Base-by-base conservation (phyloP, 352 stramenopile genomes). In the Phytopythium ostracodes region DNA sequence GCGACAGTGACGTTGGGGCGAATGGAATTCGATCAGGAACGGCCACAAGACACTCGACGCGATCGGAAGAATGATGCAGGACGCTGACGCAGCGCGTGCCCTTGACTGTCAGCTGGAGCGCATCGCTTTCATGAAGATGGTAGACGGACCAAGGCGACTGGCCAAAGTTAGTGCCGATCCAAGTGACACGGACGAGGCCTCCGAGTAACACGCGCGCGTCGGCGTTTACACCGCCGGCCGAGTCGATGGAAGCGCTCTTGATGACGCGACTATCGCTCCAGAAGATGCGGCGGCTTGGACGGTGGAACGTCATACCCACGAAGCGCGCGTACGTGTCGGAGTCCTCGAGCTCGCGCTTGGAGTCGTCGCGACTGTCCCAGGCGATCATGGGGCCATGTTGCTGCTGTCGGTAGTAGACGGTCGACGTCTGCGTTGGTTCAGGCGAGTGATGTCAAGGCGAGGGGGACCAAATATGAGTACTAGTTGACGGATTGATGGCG, bases 391-490 rank as follows among this genome's bases (percentile, higher is more conserved):
- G 76, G 27, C 77, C 83, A 35, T 66, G 71, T 20, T 55, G 73
- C 24, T 75, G 68, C 50, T 84, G 71, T 33, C 72, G 81, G 55
- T 80, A 92, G 66, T 85, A 92, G 51, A 92, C 81, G 1, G 75
- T 89, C 31, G 79, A 82, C 24, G 75, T 75, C 18, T 65, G 63
- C 67, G 31, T 42, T 24, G 29, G 47, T 15, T n/a, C 1, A n/a
- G 7, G 35, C 25, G 24, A 17, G 25, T 25, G n/a, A 1, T 14
- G 33, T 38, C 33, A 38, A 27, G 22, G 20, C n/a, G 43, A 11
- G 11, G 46, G 46, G 20, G 42, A 12, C 42, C 24, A 35, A 2
- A 35, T 3, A 24, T 53, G 46, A 53, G 24, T n/a, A 11, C 46
- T 18, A 6, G 6, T 27, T 20, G 17, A 20, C 18, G 17, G 29